These are phyloP conservation scores for Blastocystis sp. DNA, from an alignment of 352 stramenopile genomes.

Conservation along the genomic window DNA sequence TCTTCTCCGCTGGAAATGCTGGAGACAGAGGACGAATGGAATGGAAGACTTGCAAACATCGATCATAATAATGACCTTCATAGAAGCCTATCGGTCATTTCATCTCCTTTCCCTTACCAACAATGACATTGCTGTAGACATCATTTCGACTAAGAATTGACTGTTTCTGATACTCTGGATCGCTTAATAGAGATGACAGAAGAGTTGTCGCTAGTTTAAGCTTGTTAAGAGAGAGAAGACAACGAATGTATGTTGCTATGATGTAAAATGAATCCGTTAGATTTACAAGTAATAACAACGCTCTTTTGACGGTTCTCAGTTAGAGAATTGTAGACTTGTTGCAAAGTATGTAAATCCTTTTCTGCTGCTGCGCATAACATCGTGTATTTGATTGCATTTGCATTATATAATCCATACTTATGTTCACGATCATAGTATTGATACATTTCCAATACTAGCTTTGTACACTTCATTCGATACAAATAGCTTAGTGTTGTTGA, in stretches of 20 bases:
- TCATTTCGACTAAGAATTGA: constrained; percentile 7
- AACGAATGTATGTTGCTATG: constrained; percentile 42
- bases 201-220: constrained; percentile 13
- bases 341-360: background rate
- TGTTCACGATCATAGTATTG: constrained; percentile 28
- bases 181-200: background rate
- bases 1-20: background rate
- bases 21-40: constrained; percentile 16
- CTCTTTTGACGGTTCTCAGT: background rate
- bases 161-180: background rate
- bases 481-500: constrained; percentile 32
- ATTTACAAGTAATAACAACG: constrained; percentile 5
- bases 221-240: constrained; percentile 29
- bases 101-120: background rate
- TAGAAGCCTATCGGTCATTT: constrained; percentile 21
- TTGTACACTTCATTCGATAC: constrained; percentile 10
- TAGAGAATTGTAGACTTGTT: background rate
- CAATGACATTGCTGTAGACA: constrained; percentile 43
- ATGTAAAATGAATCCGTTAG: background rate
- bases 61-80: constrained; percentile 17
- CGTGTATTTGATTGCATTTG: constrained; percentile 17
- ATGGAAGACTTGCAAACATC: constrained; percentile 22
- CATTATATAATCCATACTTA: background rate
- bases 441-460: constrained; percentile 6
- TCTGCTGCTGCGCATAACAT: constrained; percentile 38